Conservation (phyloP, 2,329 filamentous ascomycete genomes). For the Ceratocystis colombiana region DNA sequence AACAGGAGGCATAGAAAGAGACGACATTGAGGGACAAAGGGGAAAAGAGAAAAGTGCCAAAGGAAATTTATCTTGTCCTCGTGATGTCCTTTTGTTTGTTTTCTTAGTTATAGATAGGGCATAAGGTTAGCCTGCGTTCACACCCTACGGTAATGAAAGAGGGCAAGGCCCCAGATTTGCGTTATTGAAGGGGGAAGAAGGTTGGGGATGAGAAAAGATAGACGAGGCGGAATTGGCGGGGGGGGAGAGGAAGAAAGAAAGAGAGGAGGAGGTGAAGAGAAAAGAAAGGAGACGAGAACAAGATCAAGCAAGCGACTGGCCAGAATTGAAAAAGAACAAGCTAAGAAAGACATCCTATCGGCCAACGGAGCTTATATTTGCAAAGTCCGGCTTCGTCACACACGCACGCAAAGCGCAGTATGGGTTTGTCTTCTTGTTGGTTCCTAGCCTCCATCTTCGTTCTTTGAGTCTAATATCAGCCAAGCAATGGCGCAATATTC, state of each 20-base stretch:
- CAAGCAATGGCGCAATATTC: background rate
- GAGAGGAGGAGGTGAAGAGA: background rate
- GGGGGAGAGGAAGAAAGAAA: background rate
- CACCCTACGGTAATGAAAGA: conserved; percentile 4
- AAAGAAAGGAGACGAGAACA: background rate
- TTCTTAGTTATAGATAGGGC: background rate
- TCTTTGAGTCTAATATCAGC: background rate
- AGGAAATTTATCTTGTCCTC: conserved; percentile 11
- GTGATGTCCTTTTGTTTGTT: conserved; percentile 10
- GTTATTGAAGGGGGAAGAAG: background rate
- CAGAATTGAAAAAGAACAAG: background rate
- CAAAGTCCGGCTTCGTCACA: background rate
- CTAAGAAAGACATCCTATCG: background rate
- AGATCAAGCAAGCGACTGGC: background rate
- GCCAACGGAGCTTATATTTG: background rate
- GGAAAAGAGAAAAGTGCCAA: conserved; percentile 1
- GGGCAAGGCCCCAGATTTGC: background rate
- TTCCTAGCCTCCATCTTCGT: background rate
- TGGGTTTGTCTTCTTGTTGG: background rate
- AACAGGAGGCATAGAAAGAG: background rate
- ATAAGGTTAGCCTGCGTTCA: background rate
- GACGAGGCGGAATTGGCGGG: background rate
- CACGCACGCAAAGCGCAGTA: background rate
- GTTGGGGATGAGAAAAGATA: background rate
- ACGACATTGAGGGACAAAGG: background rate